phyloP scores from a whole-genome alignment of 305 asterid species.

The Fraxinus dipetala region DNA sequence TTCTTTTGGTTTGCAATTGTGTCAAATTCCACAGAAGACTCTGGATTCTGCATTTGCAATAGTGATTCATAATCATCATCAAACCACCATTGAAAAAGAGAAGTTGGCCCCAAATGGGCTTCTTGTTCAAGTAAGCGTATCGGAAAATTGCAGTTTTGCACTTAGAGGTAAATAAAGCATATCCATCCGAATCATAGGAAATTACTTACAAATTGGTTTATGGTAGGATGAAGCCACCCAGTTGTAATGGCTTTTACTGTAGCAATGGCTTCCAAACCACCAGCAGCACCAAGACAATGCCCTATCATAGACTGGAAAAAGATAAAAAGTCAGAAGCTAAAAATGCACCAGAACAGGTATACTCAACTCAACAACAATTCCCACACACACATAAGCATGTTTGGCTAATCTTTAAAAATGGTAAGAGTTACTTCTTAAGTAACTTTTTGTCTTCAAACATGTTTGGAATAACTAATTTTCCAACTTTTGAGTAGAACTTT shows the following conservation, averaged over 20 bases:
- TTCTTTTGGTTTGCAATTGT: slow-evolving; percentile 71
- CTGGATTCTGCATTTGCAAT: slow-evolving; percentile 47
- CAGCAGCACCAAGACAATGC: slow-evolving; percentile 91
- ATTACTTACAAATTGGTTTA: slow-evolving; percentile 67
- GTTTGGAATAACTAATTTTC: not conserved
- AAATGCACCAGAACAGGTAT: not conserved
- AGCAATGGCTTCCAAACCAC: slow-evolving; percentile 91
- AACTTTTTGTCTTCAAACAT: not conserved
- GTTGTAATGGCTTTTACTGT: slow-evolving; percentile 73
- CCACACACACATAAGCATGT: not conserved
- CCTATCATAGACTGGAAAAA: slow-evolving; percentile 80
- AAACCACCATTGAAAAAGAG: not conserved
- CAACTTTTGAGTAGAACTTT: not conserved
- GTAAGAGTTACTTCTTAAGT: not conserved
- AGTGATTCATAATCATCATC: not conserved
- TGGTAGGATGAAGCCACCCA: slow-evolving; percentile 90
- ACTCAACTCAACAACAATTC: not conserved
- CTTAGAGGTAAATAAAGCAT: not conserved
- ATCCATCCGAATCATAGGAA: not conserved
- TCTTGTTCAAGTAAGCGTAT: not conserved
- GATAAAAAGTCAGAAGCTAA: slow-evolving; percentile 12
- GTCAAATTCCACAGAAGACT: slow-evolving; percentile 74
- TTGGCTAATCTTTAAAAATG: not conserved
- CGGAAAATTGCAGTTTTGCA: not conserved
- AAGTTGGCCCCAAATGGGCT: not conserved